A percentile compares a stretch with the other conserved stretches of the same genome.
Conservation (phyloP, 1,284 basidiomycete genomes). For the Apiotrichum akiyoshidainum region DNA sequence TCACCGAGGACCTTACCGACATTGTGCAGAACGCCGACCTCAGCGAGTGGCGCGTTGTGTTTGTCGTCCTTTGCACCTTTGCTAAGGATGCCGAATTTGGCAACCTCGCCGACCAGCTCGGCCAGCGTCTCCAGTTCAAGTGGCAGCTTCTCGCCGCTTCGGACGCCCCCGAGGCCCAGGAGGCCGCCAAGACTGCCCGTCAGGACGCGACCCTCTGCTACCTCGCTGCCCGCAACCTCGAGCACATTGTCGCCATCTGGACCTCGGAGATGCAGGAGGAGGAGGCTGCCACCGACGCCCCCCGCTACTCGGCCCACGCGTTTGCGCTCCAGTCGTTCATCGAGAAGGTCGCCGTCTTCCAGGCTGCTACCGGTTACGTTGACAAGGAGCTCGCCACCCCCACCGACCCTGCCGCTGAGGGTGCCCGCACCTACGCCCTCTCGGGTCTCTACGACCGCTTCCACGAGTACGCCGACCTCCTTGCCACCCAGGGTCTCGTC, state of each 20-base stretch:
- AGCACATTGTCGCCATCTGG: conserved; percentile 90
- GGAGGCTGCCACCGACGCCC: conserved; percentile 57
- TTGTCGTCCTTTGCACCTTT: conserved; percentile 95
- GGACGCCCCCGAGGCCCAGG: conserved; percentile 52
- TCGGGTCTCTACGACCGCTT: conserved; percentile 85
- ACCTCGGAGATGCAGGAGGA: conserved; percentile 86
- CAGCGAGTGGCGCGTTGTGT: conserved; percentile 93
- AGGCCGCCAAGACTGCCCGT: conserved; percentile 61
- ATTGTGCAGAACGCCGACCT: conserved; percentile 95
- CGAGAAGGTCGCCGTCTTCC: conserved; percentile 95
- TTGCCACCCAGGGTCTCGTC: conserved; percentile 84
- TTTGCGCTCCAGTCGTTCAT: conserved; percentile 89
- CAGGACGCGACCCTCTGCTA: conserved; percentile 91
- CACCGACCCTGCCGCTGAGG: conserved; percentile 51
- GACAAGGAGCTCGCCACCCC: conserved; percentile 66
- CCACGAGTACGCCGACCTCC: conserved; percentile 89
- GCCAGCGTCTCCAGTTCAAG: conserved; percentile 82
- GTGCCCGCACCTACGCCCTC: conserved; percentile 74
- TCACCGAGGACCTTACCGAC: conserved; percentile 85
- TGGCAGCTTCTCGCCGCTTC: conserved; percentile 61
- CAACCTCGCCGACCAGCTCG: conserved; percentile 83
- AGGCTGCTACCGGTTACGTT: conserved; percentile 79
- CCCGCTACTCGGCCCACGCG: conserved; percentile 79
- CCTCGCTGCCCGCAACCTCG: conserved; percentile 83
- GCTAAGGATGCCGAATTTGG: conserved; percentile 81